Conservation (phyloP, 345 rosid species). For the Citrus inodora region DNA sequence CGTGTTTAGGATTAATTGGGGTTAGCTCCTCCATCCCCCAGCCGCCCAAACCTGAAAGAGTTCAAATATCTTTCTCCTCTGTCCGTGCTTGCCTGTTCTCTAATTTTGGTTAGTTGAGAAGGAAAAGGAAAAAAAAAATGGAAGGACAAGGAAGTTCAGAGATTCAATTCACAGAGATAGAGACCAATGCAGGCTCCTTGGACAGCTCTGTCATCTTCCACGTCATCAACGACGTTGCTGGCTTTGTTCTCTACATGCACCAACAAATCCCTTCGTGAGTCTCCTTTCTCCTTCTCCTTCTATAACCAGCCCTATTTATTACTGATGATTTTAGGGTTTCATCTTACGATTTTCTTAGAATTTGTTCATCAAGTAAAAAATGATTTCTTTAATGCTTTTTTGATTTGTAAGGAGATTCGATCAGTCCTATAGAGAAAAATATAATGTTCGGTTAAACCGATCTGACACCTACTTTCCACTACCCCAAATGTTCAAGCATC, state of each 20-base stretch:
- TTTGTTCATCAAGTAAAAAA: neutral
- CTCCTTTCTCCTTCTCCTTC: conserved; percentile 1
- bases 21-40: neutral
- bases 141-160: conserved; percentile 42
- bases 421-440: no score
- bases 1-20: neutral
- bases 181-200: conserved; percentile 41
- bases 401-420: neutral
- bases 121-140: conserved; percentile 12
- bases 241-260: conserved; percentile 88
- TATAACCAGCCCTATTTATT: neutral
- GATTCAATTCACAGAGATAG: conserved; percentile 41
- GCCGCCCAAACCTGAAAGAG: conserved; percentile 9
- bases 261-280: conserved; percentile 92
- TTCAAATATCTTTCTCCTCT: neutral
- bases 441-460: neutral
- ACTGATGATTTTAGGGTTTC: neutral
- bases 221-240: conserved; percentile 57
- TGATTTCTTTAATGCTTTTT: no score
- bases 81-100: neutral
- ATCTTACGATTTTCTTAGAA: neutral
- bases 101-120: no score
- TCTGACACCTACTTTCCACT: neutral
- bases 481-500: neutral
- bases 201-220: conserved; percentile 54